Evolutionary conservation across 352 stramenopile species (phyloP).

Genomic region (Phytophthora tubulina): DNA sequence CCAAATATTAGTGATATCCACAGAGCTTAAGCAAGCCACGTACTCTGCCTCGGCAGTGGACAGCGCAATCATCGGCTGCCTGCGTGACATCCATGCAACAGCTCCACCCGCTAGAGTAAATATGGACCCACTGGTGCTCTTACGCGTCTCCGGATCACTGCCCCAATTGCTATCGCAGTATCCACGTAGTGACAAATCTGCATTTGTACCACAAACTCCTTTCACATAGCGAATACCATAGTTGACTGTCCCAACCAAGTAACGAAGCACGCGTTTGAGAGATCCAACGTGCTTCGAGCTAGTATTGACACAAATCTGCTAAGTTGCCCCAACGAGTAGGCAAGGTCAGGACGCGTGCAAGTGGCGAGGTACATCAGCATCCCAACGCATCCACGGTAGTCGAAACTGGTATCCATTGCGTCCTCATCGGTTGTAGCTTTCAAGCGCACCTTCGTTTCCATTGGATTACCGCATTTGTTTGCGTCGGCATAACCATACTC

Average conservation of each 20-base stretch:
- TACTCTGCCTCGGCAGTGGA: constrained; percentile 9
- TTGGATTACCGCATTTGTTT: constrained; percentile 11
- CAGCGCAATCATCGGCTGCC: not conserved
- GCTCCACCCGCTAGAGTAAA: constrained; percentile 6
- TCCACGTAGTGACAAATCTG: not conserved
- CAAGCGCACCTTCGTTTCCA: constrained; percentile 1
- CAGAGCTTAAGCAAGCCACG: not conserved
- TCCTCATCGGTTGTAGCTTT: not conserved
- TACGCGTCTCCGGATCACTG: constrained; percentile 1
- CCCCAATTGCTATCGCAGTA: constrained; percentile 12
- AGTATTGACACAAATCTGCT: constrained; percentile 12
- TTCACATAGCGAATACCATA: constrained; percentile 5
- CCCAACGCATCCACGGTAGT: not conserved
- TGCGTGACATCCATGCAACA: constrained; percentile 1
- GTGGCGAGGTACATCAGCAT: constrained; percentile 12
- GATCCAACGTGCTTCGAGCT: not conserved
- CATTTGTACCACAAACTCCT: not conserved
- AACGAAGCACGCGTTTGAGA: constrained; percentile 2
- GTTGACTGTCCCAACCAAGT: constrained; percentile 1
- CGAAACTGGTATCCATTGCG: not conserved
- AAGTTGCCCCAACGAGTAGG: constrained; percentile 2
- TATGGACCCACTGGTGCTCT: constrained; percentile 6
- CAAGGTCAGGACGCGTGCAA: constrained; percentile 1
- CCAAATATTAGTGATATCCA: no score
- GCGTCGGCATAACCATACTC: constrained; percentile 4